phyloP scores from a whole-genome alignment of 2,329 filamentous ascomycete genomes.

The Raffaelea arxii region DNA sequence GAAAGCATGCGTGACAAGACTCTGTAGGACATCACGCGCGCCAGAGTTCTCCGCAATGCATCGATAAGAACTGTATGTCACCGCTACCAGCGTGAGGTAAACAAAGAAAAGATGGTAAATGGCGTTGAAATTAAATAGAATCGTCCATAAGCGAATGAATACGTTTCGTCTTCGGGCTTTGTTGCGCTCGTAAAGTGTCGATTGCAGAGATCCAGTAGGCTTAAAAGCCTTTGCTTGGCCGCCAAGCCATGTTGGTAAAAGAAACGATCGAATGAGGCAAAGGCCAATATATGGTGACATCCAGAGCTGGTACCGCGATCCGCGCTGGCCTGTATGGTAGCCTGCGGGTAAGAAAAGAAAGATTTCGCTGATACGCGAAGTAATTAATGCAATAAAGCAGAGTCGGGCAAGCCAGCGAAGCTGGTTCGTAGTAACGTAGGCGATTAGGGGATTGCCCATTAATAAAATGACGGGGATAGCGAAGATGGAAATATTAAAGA shows the following conservation, averaged over 20 bases:
- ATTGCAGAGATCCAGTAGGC: slow-evolving; percentile 47
- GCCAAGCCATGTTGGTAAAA: slow-evolving; percentile 50
- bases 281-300: slow-evolving; percentile 53
- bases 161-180: slow-evolving; percentile 40
- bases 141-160: slow-evolving; percentile 40
- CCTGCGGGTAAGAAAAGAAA: slow-evolving; percentile 49
- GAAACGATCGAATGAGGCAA: slow-evolving; percentile 46
- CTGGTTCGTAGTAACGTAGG: slow-evolving; percentile 41
- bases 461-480: slow-evolving; percentile 50
- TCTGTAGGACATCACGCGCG: slow-evolving; percentile 30
- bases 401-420: slow-evolving; percentile 49
- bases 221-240: slow-evolving; percentile 50
- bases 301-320: slow-evolving; percentile 48
- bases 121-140: slow-evolving; percentile 46
- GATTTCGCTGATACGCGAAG: slow-evolving; percentile 46
- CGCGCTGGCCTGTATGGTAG: slow-evolving; percentile 49
- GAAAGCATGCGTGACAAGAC: slow-evolving; percentile 49
- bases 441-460: slow-evolving; percentile 45
- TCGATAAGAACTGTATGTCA: slow-evolving; percentile 39
- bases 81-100: slow-evolving; percentile 40
- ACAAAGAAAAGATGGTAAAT: slow-evolving; percentile 45
- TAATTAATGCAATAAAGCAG: slow-evolving; percentile 40
- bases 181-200: slow-evolving; percentile 49
- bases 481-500: slow-evolving; percentile 43
- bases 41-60: slow-evolving; percentile 29